Base-by-base conservation (phyloP, 2,329 filamentous ascomycete species). In the Colletotrichum simmondsii region DNA sequence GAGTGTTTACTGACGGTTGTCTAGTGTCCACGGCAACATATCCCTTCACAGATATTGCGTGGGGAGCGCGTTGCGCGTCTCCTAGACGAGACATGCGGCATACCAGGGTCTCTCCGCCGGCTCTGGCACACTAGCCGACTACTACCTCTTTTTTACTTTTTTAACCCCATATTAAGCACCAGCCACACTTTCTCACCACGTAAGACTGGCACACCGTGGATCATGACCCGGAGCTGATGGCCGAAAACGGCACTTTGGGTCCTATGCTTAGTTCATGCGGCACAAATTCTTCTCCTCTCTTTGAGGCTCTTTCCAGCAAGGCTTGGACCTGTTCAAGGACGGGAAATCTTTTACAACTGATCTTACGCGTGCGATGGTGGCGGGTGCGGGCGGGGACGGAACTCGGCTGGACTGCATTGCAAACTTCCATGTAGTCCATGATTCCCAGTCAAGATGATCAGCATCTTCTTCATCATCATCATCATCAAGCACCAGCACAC, bases 51-150 rank as follows among this genome's bases (percentile, higher is more conserved):
- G 61, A 57, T 26, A 24, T 56, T 67, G 57, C 57, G 63, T 71
- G 63, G 67, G 28, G 68, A 71, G 35, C 68, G 68, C 63, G 68
- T 71, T 71, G 68, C 68, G 63, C 69, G 65, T 72, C 65, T 71
- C 65, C 16, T 54, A 68, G 65, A 58, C 58, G 69, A 68, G 69
- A 53, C 64, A 32, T 53, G n/a, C 53, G 16, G 37, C 37, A 42
- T 42, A 16, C 37, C 42, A 37, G 46, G 37, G 14, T 32, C 42
- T 30, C 14, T 42, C 54, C 42, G 30, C 37, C 22, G 37, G 37
- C 37, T 42, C 37, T 42, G 10, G 37, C 37, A 42, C 37, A 42
- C 37, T 52, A 65, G 67, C 37, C 66, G 60, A 54, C 24, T 35
- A 28, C 22, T 69, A 35, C 52, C 53, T 35, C 46, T 28, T 56